Percentiles rank a stretch among this genome's conserved stretches.
These are phyloP conservation scores for Cyberlindnera lachancei DNA, from an alignment of 805 yeast genomes.

Conservation along the genomic window DNA sequence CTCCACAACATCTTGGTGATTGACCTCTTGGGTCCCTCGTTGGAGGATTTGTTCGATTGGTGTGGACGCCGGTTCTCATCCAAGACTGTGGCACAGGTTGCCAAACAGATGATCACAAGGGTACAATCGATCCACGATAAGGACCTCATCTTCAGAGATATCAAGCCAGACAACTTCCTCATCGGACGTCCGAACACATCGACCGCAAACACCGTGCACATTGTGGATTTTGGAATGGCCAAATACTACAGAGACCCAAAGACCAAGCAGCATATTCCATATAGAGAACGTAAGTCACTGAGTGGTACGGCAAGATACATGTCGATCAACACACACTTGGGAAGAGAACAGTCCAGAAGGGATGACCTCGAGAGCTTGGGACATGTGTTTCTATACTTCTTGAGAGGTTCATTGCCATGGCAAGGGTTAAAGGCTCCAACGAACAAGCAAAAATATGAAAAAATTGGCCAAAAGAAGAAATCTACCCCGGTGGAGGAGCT, in stretches of 20 bases:
- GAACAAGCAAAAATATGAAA: conserved; percentile 94
- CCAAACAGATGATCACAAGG: conserved; percentile 87
- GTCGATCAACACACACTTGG: conserved; percentile 96
- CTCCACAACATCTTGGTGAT: conserved; percentile 91
- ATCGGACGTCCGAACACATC: conserved; percentile 84
- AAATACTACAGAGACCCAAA: conserved; percentile 96
- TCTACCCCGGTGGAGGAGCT: conserved; percentile 80
- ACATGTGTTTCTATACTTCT: conserved; percentile 91
- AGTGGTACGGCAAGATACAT: conserved; percentile 99
- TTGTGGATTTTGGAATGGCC: conserved; percentile 98
- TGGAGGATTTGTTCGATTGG: conserved; percentile 97
- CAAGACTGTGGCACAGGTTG: conserved; percentile 88
- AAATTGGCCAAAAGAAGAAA: conserved; percentile 94
- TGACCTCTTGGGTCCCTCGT: conserved; percentile 89
- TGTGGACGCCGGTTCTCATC: conserved; percentile 85
- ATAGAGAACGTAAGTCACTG: conserved; percentile 89
- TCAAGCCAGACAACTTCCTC: conserved; percentile 94
- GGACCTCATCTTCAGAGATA: conserved; percentile 90
- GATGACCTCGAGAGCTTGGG: conserved; percentile 96
- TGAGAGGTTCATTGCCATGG: conserved; percentile 96
- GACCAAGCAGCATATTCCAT: conserved; percentile 92
- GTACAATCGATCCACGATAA: conserved; percentile 84
- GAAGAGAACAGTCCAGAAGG: conserved; percentile 93
- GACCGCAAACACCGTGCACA: conserved; percentile 77
- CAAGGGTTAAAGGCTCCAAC: conserved; percentile 98